Evolutionary conservation across 2,329 filamentous ascomycete genomes (phyloP), one percentile per base, ranked within the genome.

Genomic region (Hirsutella rhossiliensis): DNA sequence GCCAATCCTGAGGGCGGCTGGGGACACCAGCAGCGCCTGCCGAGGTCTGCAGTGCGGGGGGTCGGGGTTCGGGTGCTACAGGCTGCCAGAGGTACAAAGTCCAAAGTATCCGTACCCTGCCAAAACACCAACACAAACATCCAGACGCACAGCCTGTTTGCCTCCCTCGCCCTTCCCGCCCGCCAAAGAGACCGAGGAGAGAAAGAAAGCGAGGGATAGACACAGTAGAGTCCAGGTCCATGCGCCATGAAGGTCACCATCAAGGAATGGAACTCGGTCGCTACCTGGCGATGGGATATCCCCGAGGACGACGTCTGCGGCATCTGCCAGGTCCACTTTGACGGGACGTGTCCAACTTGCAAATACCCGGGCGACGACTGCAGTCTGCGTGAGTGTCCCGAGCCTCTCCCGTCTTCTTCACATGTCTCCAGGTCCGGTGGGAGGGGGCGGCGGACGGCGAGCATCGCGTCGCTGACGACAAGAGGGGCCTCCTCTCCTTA

Each of bases 291-390:
- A 51, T 98, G 92, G 92, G 87, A 97, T 62, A 86, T 97, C 57
- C 88, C 90, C 20, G 88, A 95, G 56, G 90, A 96, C 67, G 90
- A 98, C 61, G 89, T 97, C 50, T 98, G 92, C 56, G 92, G 92
- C 56, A 98, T 98, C 67, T 98, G 92, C 66, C 90, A 94, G 61
- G 89, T 94, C 49, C 86, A 95, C 57, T 98, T 97, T 61, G 92
- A 98, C 62, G 90, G 89, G 47, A 97, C 92, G 23, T 98, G 92
- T 69, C 89, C 92, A 40, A 94, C 88, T 44, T 98, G 92, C 80
- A 95, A 94, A 73, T 97, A 88, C 60, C 92, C 92, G 13, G 92
- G 92, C 46, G 92, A 98, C 57, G 89, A 96, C 60, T 98, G 92
- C 66, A 85, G 85, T 47, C 73, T 98, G 47, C 73, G 90, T 96